Base-by-base conservation (phyloP, 768 basidiomycete species). In the Hirschioporus abietinus region DNA sequence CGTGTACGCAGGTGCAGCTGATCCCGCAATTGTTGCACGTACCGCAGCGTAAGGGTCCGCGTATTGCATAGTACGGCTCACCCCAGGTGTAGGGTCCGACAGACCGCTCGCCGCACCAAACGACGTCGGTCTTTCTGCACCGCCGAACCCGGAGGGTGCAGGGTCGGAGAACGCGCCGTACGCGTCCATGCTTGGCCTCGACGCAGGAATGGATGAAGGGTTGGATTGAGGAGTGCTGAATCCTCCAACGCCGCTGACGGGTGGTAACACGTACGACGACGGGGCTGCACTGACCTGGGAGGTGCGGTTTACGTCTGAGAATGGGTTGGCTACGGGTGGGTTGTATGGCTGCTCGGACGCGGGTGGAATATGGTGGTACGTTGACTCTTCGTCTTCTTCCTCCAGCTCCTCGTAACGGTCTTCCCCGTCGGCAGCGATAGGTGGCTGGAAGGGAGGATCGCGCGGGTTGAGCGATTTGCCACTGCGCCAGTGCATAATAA, bases 101-200 rank as follows among this genome's bases (percentile, higher is more conserved):
- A 67, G 75, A 75, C 61, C 82, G 27, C 77, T 75, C 30, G 75
- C 77, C 1, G 79, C 75, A 15, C 78, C 76, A 52, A 52, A 52
- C 42, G 42, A 52, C 42, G 42, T 52, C 42, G 42, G 42, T 52
- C 42, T 3, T 10, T 52, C 42, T 10, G 42, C 42, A 15, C 77
- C 77, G 60, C 81, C 85, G 70, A 89, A 94, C 25, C 91, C 93
- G 66, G 81, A 86, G 0, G 94, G 93, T 0, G 92, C 85, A 57
- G 93, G 92, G 72, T 95, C 94, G 0, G 89, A 90, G 78, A 95
- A 96, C 26, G 93, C 94, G 61, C 94, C 95, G 72, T 96, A 95
- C 18, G 88, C 87, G 71, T 96, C 95, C 78, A 95, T 86, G 69
- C 90, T 93, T 8, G 85, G 87, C 52, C 91, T 83, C 10, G 63